Evolutionary conservation across 306 rosid genomes (phyloP).

Genomic region (Coriaria nepalensis): DNA sequence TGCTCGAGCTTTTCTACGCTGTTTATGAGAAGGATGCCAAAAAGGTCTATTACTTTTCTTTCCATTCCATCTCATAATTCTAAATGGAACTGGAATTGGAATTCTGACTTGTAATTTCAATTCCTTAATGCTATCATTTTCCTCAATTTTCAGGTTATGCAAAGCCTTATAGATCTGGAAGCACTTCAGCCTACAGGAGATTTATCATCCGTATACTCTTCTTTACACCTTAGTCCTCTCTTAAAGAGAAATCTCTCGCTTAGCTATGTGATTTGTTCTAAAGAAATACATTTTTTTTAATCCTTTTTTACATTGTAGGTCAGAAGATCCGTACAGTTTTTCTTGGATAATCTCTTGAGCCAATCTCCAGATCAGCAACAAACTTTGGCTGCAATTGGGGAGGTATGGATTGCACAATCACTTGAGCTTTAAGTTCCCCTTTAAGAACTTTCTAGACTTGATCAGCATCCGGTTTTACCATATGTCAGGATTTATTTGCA

Average conservation of each 20-base stretch:
- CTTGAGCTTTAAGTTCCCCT: too few species aligned
- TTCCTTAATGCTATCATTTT: slow-evolving; percentile 11
- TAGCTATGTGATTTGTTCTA: neutral
- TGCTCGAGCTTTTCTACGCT: slow-evolving; percentile 79
- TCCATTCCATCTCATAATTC: slow-evolving; percentile 2
- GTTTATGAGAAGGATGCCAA: slow-evolving; percentile 84
- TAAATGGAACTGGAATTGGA: neutral
- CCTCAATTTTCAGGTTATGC: slow-evolving; percentile 44
- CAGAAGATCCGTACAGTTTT: slow-evolving; percentile 68
- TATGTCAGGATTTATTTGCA: slow-evolving; percentile 70
- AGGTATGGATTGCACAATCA: slow-evolving; percentile 26
- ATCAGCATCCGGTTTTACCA: neutral
- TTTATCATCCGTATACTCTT: slow-evolving; percentile 37
- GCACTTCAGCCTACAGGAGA: slow-evolving; percentile 84
- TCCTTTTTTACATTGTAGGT: slow-evolving; percentile 29
- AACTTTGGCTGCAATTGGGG: slow-evolving; percentile 69
- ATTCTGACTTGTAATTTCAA: neutral
- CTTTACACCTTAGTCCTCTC: neutral
- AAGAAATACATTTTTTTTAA: neutral
- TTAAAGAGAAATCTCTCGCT: slow-evolving; percentile 1
- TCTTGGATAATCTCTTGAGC: slow-evolving; percentile 51
- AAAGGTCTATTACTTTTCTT: slow-evolving; percentile 38
- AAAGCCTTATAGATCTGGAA: slow-evolving; percentile 60
- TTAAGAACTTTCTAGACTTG: too few species aligned
- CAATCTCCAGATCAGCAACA: slow-evolving; percentile 59